Evolutionary conservation across 345 rosid genomes (phyloP), one percentile per base, ranked within the genome.

Genomic region (Excoecaria cochinchinensis): DNA sequence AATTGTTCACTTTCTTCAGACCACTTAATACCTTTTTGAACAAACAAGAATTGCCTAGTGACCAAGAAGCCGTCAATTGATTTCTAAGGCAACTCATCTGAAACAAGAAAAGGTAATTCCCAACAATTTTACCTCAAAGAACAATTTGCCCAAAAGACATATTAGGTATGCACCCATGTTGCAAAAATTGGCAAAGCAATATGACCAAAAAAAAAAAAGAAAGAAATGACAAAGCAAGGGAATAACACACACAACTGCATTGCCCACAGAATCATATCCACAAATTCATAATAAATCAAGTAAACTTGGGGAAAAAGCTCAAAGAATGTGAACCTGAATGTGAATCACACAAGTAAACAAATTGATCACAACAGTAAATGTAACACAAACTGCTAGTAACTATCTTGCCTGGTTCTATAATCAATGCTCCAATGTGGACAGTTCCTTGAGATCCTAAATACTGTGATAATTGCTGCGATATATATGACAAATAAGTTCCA

Each of bases 351-450:
- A 50, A 69, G 22, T n/a, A 69, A 47, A 68, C 19, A 48, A 24
- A 68, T 5, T n/a, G 44, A 69, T 25, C 3, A 51, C 5, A 51
- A 74, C 42, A 22, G n/a, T 19, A 47, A 24, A 72, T 72, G 52
- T 19, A 22, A 55, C 10, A 68, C 8, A 19, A 69, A 42, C 38
- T 15, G 46, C 25, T 57, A 69, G 56, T 53, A 5, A 39, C 14
- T 72, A 24, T 56, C 93, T 85, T 86, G 82, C 99, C 95, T 88
- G 99, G 98, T 85, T 95, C 99, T 65, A 95, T 86, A 75, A 95
- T 88, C 78, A 93, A 85, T 63, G 99, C 97, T 79, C 96, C 99
- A 51, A 93, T 84, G 60, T 76, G 84, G 65, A 59, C 59, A 44
- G 79, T 67, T 66, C 80, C 84, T 16, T 66, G 52, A 60, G n/a